These are phyloP conservation scores for Triticum timopheevii DNA, from an alignment of 176 grass and related monocot species.

Conservation along the genomic window DNA sequence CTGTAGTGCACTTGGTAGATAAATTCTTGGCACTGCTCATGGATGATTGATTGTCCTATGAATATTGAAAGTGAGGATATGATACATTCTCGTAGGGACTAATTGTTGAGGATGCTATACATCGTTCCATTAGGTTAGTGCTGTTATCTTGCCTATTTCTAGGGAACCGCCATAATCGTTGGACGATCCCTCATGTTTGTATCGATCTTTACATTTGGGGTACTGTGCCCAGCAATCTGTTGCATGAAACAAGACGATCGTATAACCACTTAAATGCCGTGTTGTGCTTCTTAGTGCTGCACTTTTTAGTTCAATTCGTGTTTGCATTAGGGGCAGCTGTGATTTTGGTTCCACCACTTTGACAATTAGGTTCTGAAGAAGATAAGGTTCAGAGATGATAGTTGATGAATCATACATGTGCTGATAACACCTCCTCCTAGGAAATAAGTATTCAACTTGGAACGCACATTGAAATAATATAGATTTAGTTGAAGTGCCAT, in stretches of 20 bases:
- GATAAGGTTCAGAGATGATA: background rate
- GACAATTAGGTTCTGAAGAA: background rate
- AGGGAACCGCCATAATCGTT: background rate
- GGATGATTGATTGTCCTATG: no score
- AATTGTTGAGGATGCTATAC: background rate
- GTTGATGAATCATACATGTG: background rate
- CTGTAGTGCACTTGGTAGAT: no score
- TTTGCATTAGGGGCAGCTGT: background rate
- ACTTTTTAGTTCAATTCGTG: background rate
- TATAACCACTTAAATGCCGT: conserved; percentile 1
- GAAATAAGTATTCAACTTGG: no score
- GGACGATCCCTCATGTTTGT: background rate
- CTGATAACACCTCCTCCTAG: background rate
- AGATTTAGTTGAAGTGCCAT: conserved; percentile 4
- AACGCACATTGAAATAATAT: no score
- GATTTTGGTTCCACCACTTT: conserved; percentile 7
- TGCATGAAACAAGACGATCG: background rate
- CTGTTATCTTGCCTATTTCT: background rate
- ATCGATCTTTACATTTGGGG: background rate
- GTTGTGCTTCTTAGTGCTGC: background rate
- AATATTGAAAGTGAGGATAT: background rate
- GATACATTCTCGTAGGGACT: background rate
- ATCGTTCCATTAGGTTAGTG: background rate
- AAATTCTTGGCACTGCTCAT: no score
- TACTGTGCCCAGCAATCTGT: background rate